Percentiles rank a stretch among this genome's conserved stretches.
Evolutionary conservation across 805 yeast species (phyloP).

Genomic region (Starmerella potacharoeniae): DNA sequence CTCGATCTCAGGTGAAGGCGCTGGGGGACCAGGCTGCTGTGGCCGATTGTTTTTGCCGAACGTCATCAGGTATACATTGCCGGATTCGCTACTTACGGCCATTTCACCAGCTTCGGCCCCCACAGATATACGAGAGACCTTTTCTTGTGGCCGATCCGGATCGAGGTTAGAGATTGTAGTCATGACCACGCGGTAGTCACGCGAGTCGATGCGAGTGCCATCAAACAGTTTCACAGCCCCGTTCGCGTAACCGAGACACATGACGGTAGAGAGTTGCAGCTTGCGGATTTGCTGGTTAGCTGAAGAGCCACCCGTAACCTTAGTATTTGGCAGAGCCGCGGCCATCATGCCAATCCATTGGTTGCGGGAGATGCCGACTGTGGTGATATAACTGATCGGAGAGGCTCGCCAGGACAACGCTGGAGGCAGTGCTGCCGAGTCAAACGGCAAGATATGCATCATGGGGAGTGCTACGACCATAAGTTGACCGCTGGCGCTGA

Average conservation of each 20-base stretch:
- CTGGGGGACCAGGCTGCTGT: conserved; percentile 14
- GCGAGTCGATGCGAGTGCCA: conserved; percentile 62
- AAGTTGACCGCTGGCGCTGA: conserved; percentile 28
- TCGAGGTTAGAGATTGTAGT: conserved; percentile 39
- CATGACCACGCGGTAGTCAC: conserved; percentile 47
- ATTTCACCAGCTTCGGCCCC: conserved; percentile 70
- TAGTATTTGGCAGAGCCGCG: conserved; percentile 34
- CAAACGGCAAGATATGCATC: conserved; percentile 33
- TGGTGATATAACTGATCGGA: conserved; percentile 44
- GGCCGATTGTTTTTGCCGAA: conserved; percentile 43
- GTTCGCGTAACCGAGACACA: conserved; percentile 54
- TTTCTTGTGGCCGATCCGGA: conserved; percentile 31
- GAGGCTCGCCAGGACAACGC: conserved; percentile 72
- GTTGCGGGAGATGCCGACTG: conserved; percentile 47
- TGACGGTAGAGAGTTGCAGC: conserved; percentile 44
- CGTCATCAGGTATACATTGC: conserved; percentile 65
- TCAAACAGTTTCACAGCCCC: conserved; percentile 78
- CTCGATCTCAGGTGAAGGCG: conserved; percentile 18
- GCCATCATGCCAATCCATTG: conserved; percentile 75
- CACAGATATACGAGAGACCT: conserved; percentile 53
- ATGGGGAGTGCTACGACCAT: conserved; percentile 15
- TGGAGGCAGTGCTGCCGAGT: conserved; percentile 63
- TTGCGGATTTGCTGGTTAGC: conserved; percentile 39
- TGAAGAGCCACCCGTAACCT: conserved; percentile 75
- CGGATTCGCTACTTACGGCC: conserved; percentile 53